These are phyloP conservation scores for Pseudoneurospora amorphoporcata DNA, from an alignment of 495 filamentous ascomycete species.

Conservation along the genomic window DNA sequence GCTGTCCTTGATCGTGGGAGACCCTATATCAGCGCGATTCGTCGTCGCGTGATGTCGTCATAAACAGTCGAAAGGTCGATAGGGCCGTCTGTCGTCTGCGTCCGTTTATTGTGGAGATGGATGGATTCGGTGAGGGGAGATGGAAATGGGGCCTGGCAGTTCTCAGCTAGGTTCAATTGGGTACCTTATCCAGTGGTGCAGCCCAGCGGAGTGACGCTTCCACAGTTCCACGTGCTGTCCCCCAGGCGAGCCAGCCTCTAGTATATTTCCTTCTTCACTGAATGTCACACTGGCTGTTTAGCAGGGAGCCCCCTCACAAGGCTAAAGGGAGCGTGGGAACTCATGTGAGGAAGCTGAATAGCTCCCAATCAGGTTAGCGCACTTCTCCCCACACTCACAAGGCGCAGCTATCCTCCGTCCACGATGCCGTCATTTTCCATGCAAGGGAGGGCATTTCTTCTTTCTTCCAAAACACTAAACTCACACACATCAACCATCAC, in stretches of 20 bases:
- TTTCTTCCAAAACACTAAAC: neutral
- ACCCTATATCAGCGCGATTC: neutral
- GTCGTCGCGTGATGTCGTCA: neutral
- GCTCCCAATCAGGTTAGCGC: neutral
- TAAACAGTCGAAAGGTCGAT: neutral
- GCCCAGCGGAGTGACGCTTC: neutral
- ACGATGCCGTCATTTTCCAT: slow-evolving; percentile 1
- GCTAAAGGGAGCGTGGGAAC: neutral
- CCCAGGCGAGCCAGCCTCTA: neutral
- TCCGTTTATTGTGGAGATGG: neutral
- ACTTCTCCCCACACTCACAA: neutral
- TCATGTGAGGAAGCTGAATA: neutral
- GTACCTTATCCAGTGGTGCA: neutral
- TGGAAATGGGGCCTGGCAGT: neutral
- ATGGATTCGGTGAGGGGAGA: neutral
- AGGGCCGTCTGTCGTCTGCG: neutral
- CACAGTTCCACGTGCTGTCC: neutral
- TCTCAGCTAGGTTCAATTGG: neutral
- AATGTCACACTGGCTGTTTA: neutral
- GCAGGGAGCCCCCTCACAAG: neutral
- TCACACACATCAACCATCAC: neutral
- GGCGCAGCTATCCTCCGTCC: neutral
- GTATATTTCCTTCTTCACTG: neutral
- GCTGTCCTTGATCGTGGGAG: neutral
- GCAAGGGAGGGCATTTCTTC: neutral